Base-by-base conservation (phyloP, 768 basidiomycete genomes). In the Boletus reticulatus region DNA sequence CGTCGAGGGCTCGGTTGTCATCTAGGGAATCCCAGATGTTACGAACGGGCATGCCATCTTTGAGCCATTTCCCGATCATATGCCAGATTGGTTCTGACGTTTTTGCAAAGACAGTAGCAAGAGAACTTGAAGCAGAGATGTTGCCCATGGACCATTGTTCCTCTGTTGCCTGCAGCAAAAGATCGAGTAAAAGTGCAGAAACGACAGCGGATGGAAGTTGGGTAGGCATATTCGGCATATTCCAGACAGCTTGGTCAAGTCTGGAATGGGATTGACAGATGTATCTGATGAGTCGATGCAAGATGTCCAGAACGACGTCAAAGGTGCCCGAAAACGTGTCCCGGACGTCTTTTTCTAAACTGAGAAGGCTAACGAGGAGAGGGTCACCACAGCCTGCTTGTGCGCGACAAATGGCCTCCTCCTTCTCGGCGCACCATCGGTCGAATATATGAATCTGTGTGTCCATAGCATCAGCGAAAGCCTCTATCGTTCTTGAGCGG, bases 401-500 rank as follows among this genome's bases (percentile, higher is more conserved):
- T 3, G 88, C 82, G n/a, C 74, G 74, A 67, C 81, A 84, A 47
- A 93, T 86, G 0, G 75, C 74, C 62, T 86, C 84, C 69, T 94
- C 92, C 53, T 75, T 76, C 14, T 65, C 67, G 2, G 90, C 83
- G 65, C 89, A 92, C 88, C 89, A 93, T 7, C 62, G 66, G 52
- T 89, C 80, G 57, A 93, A 83, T 5, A 58, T 58, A 20, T 75
- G 78, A 4, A 91, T 72, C 52, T 88, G 82, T 20, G 73, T 60
- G 56, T 84, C 83, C 44, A 92, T 72, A 0, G 89, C 89, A 52
- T 92, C 89, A 1, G 87, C 82, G 65, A 92, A 92, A 0, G 92
- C 92, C 67, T 93, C 89, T n/a, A 89, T 71, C 0, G 88, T 91
- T 32, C 79, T 80, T 11, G 84, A 83, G 11, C 61, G 44, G 53